Conservation (phyloP, 768 basidiomycete species). For the Xanthoconium purpureum region DNA sequence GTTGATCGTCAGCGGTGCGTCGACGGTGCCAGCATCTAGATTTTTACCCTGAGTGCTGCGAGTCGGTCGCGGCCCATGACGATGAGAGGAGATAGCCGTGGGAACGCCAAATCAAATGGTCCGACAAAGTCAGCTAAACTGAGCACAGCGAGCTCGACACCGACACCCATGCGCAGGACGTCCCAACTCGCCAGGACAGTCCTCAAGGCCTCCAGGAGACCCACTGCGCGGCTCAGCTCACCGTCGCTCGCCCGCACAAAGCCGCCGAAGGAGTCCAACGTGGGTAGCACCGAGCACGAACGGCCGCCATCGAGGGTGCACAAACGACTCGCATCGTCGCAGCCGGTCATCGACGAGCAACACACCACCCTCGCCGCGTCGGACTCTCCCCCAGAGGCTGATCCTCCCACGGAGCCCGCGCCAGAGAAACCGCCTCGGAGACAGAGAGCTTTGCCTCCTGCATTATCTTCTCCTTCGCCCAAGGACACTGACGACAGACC, state of each 20-base stretch:
- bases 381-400: constrained; percentile 27
- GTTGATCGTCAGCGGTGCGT: constrained; percentile 37
- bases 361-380: constrained; percentile 4
- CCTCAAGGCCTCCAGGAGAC: constrained; percentile 35
- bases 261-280: constrained; percentile 19
- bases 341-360: constrained; percentile 15
- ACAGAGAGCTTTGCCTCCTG: constrained; percentile 7
- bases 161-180: constrained; percentile 40
- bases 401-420: constrained; percentile 16
- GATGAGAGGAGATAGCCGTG: constrained; percentile 9
- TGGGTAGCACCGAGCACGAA: constrained; percentile 6
- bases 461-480: background rate
- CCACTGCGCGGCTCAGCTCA: background rate
- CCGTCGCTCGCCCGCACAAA: constrained; percentile 22
- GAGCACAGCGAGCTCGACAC: constrained; percentile 6
- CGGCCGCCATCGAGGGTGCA: constrained; percentile 17
- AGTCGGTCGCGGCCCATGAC: constrained; percentile 70
- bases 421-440: constrained; percentile 28
- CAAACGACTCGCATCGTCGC: constrained; percentile 25
- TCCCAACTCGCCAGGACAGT: constrained; percentile 70
- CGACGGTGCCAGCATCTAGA: constrained; percentile 33
- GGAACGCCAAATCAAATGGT: background rate
- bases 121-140: background rate
- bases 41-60: constrained; percentile 75
- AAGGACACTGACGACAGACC: constrained; percentile 31